A percentile compares a stretch with the other conserved stretches of the same genome.
Evolutionary conservation across 169 alveolate genomes (phyloP).

Genomic region (Plasmodium chabaudi): DNA sequence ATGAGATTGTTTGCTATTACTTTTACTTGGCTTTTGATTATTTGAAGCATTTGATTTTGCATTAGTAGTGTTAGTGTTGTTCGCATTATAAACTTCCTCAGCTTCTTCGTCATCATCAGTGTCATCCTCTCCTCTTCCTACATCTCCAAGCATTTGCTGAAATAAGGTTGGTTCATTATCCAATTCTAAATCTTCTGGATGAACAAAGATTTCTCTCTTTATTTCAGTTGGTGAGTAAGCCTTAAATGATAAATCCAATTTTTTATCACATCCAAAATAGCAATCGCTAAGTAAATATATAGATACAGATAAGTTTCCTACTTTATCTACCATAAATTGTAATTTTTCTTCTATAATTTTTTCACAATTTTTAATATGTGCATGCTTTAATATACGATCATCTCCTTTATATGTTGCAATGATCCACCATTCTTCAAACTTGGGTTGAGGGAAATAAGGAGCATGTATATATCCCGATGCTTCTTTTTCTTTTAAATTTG

Average conservation of each 20-base stretch:
- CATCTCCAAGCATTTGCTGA: slow-evolving; percentile 88
- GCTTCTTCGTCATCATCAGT: slow-evolving; percentile 87
- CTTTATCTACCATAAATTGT: slow-evolving; percentile 85
- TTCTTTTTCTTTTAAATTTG: slow-evolving; percentile 86
- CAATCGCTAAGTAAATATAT: slow-evolving; percentile 84
- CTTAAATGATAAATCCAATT: slow-evolving; percentile 76
- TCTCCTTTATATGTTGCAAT: slow-evolving; percentile 83
- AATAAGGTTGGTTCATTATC: slow-evolving; percentile 90
- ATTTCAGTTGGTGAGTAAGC: slow-evolving; percentile 79
- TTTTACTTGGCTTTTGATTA: not conserved
- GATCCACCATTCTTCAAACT: slow-evolving; percentile 93
- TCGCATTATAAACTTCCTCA: slow-evolving; percentile 49
- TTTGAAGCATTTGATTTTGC: not conserved
- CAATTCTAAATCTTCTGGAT: slow-evolving; percentile 89
- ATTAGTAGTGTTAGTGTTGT: slow-evolving; percentile 2
- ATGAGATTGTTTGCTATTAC: not conserved
- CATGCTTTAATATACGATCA: slow-evolving; percentile 83
- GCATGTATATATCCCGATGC: slow-evolving; percentile 93
- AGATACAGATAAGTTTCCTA: slow-evolving; percentile 81
- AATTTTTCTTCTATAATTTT: slow-evolving; percentile 81
- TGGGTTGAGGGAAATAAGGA: slow-evolving; percentile 89
- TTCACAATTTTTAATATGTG: slow-evolving; percentile 82
- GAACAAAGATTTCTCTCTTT: slow-evolving; percentile 83
- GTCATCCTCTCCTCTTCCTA: slow-evolving; percentile 81
- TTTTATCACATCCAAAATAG: slow-evolving; percentile 87